Conservation (phyloP, 2,329 filamentous ascomycete species). For the Salinomyces thailandicus region DNA sequence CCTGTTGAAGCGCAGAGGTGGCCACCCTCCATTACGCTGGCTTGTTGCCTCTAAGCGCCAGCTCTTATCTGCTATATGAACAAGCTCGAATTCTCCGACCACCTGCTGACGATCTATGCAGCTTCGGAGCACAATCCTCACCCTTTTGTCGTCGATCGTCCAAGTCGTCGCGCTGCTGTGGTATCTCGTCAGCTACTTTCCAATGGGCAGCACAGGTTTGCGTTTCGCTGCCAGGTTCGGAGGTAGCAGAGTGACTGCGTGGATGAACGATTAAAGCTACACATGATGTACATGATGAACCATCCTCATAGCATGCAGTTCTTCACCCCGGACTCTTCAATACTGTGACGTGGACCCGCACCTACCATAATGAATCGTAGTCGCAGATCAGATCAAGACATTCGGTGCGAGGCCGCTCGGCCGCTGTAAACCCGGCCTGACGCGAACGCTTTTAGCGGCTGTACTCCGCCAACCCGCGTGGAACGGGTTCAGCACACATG, state of each 20-base stretch:
- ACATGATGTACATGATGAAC: no score
- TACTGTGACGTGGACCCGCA: no score
- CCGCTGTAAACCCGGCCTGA: no score
- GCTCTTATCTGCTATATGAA: neutral
- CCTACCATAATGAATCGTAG: no score
- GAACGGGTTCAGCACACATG: no score
- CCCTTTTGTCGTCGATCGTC: constrained; percentile 69
- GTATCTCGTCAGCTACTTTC: constrained; percentile 97
- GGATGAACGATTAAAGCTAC: constrained; percentile 76
- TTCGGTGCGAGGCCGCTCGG: no score
- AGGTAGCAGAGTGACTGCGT: constrained; percentile 69
- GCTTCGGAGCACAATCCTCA: constrained; percentile 77
- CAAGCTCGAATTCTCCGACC: constrained; percentile 4
- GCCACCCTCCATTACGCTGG: neutral
- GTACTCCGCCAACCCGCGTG: no score
- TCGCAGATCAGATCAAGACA: no score
- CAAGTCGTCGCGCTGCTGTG: constrained; percentile 77
- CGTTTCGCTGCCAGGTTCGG: constrained; percentile 81
- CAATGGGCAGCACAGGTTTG: constrained; percentile 84
- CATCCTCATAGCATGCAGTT: no score
- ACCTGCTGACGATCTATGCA: constrained; percentile 29
- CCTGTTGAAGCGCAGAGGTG: no score
- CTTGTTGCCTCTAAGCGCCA: constrained; percentile 1
- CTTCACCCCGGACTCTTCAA: no score
- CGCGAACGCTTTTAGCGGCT: no score